These are phyloP conservation scores for Thelonectria discophora DNA, from an alignment of 2,329 filamentous ascomycete genomes.

Conservation along the genomic window DNA sequence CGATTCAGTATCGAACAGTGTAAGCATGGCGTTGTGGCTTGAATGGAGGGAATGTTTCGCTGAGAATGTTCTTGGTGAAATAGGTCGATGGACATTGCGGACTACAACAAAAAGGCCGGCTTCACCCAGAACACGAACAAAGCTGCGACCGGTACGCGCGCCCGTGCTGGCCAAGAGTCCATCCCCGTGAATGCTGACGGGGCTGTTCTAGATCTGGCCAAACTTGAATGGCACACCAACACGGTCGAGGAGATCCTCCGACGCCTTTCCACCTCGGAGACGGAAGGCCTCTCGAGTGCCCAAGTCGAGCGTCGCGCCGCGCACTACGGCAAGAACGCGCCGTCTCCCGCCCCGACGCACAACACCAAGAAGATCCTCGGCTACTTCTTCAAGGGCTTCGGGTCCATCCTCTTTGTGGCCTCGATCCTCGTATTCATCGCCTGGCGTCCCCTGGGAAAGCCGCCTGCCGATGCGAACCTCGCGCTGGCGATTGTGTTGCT, in stretches of 20 bases:
- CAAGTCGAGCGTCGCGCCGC: constrained; percentile 24
- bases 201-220: constrained; percentile 26
- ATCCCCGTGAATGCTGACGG: neutral
- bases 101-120: constrained; percentile 27
- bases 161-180: neutral
- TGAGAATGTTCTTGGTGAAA: constrained; percentile 12
- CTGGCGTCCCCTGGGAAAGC: constrained; percentile 78
- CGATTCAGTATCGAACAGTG: constrained; percentile 35
- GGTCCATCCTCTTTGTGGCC: constrained; percentile 73
- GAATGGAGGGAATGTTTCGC: neutral
- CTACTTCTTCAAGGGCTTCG: constrained; percentile 83
- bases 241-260: constrained; percentile 27
- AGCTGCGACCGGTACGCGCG: constrained; percentile 23
- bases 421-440: constrained; percentile 78
- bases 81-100: constrained; percentile 36
- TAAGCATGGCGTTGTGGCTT: constrained; percentile 17
- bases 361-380: constrained; percentile 59
- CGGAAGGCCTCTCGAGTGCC: constrained; percentile 28
- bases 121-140: constrained; percentile 22
- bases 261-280: constrained; percentile 25
- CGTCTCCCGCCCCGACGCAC: constrained; percentile 30
- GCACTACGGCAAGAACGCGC: constrained; percentile 33
- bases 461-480: constrained; percentile 73
- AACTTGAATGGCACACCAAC: constrained; percentile 35
- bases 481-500: constrained; percentile 78